Percentiles rank a stretch among this genome's conserved stretches.
phyloP scores from a whole-genome alignment of 2,329 filamentous ascomycete species.

The Colletotrichum scovillei region DNA sequence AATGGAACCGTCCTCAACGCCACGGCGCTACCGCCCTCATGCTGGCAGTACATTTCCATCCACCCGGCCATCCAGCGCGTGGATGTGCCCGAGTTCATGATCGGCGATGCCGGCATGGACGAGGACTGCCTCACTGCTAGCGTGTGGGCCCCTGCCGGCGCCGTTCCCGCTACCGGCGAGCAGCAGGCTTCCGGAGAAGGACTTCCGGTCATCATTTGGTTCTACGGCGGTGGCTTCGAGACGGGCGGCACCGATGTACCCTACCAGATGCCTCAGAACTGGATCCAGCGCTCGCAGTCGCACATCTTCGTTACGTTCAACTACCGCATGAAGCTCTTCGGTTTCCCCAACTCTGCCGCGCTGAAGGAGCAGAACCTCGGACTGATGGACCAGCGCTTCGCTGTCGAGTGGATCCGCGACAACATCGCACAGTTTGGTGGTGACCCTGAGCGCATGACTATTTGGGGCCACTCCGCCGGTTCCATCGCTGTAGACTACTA shows the following conservation, averaged over 20 bases:
- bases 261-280: constrained; percentile 41
- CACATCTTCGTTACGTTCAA: constrained; percentile 46
- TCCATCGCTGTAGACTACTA: constrained; percentile 50
- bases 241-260: constrained; percentile 42
- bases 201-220: constrained; percentile 37
- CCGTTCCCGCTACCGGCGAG: constrained; percentile 4
- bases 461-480: constrained; percentile 62
- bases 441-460: constrained; percentile 54
- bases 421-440: constrained; percentile 65
- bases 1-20: constrained; percentile 27
- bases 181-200: background rate
- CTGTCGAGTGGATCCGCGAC: constrained; percentile 61
- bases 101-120: constrained; percentile 29
- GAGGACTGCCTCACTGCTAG: constrained; percentile 75
- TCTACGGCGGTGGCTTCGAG: constrained; percentile 44
- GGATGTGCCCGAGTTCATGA: constrained; percentile 35
- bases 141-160: constrained; percentile 46
- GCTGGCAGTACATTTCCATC: constrained; percentile 34
- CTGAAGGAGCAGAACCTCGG: constrained; percentile 56
- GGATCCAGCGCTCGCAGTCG: constrained; percentile 42
- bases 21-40: constrained; percentile 21
- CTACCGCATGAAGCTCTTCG: constrained; percentile 45
- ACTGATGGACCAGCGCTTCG: constrained; percentile 63
- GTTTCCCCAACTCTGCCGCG: constrained; percentile 44
- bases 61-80: constrained; percentile 29